Percentiles rank a stretch among this genome's conserved stretches.
Conservation (phyloP, 495 filamentous ascomycete genomes). For the Penicillium mononematosum region DNA sequence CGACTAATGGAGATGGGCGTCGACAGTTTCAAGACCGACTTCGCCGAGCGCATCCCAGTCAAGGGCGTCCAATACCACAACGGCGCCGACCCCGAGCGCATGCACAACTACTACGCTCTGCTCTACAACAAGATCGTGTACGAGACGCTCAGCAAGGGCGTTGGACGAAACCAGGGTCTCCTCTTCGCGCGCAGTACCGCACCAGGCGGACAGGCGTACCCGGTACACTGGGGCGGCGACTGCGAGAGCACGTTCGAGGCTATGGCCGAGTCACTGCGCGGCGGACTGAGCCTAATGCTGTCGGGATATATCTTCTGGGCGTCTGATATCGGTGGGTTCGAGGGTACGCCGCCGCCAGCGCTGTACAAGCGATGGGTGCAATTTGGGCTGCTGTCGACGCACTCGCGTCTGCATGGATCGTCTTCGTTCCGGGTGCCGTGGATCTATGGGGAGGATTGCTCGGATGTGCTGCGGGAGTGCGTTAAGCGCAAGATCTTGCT, state of each 20-base stretch:
- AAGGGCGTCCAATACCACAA: slow-evolving; percentile 59
- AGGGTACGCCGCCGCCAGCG: slow-evolving; percentile 63
- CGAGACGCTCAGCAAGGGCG: slow-evolving; percentile 57
- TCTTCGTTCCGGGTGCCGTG: slow-evolving; percentile 70
- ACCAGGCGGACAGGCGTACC: slow-evolving; percentile 66
- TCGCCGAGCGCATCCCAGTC: slow-evolving; percentile 68
- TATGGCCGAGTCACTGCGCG: slow-evolving; percentile 70
- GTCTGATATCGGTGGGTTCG: slow-evolving; percentile 72
- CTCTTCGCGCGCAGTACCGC: slow-evolving; percentile 67
- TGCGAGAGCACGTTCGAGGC: slow-evolving; percentile 71
- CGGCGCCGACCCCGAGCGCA: slow-evolving; percentile 55
- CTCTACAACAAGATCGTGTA: slow-evolving; percentile 71
- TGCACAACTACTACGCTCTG: slow-evolving; percentile 76
- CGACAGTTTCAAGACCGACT: slow-evolving; percentile 72
- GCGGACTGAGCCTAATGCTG: slow-evolving; percentile 64
- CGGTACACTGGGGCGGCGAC: slow-evolving; percentile 66
- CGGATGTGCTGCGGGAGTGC: slow-evolving; percentile 55
- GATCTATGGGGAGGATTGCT: slow-evolving; percentile 65
- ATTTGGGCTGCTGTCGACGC: slow-evolving; percentile 65
- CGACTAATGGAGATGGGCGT: slow-evolving; percentile 63
- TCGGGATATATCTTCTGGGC: slow-evolving; percentile 69
- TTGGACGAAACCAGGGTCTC: slow-evolving; percentile 57
- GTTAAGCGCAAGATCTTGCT: slow-evolving; percentile 60
- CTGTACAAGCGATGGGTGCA: slow-evolving; percentile 78
- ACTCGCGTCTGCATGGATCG: slow-evolving; percentile 65